Base-by-base conservation (phyloP, 176 grass and related monocot species). In the Zoysia pacifica region DNA sequence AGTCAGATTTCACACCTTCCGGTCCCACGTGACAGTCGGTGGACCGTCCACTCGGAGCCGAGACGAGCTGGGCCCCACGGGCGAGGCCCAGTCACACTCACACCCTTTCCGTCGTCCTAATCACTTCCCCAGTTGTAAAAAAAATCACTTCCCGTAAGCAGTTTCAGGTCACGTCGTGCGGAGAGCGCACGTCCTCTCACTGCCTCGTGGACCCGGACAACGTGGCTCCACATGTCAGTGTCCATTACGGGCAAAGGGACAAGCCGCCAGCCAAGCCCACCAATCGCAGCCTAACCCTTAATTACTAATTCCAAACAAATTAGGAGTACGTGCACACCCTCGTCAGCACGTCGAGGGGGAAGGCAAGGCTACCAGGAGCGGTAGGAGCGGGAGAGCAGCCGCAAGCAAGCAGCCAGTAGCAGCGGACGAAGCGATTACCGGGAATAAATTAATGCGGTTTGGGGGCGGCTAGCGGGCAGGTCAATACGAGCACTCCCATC, bases 391-490 rank as follows among this genome's bases (percentile, higher is more conserved):
- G 46, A 28, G 62, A 75, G 73, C 53, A 20, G 71, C 66, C 47
- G 63, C 65, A 75, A 51, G 81, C 64, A 74, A 81, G 6, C 63
- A 74, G 77, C 42, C 51, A 40, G 49, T 67, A 15, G 56, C 62
- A 5, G 77, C 49, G 48, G 48, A 37, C 38, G 77, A 68, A 58
- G 47, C 35, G 79, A 62, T 73, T 72, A 81, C 49, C 42, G 8
- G 53, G 54, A 61, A 65, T 84, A 88, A 76, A 62, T 80, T 89
- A 89, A 84, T 80, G 72, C 87, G 82, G 87, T 70, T 66, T 69
- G 71, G 79, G 79, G 28, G 38, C 44, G 59, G 47, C 75, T 76
- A 45, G 86, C 44, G 77, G 41, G 79, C 61, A 77, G 81, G 90
- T 93, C 91, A 88, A 93, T 83, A 76, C 82, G 68, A 61, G 75